Evolutionary conservation across 176 grass and related monocot genomes (phyloP), one percentile per base, ranked within the genome.

Genomic region (Oryza longistaminata): DNA sequence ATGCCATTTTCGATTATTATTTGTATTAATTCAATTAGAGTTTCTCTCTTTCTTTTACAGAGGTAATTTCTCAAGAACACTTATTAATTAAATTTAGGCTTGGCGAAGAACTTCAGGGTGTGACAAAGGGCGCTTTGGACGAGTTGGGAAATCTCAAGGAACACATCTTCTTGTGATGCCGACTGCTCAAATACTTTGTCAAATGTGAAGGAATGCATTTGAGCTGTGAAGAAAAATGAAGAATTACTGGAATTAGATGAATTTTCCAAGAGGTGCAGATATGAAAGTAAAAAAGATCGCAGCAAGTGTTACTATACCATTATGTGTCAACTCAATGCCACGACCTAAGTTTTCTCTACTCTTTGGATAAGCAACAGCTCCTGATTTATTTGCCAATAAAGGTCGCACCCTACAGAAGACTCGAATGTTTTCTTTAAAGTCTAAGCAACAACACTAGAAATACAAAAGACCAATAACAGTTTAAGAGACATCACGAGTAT

Each of bases 361-460:
- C 17, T 89, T 92, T 42, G 96, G 96, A 90, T 94, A 99, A 44
- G 86, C 89, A 35, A 96, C 81, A 31, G 86, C 83, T 81, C 76
- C 87, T 16, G 67, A 98, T 74, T 92, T 91, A 74, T 79, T 90
- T 12, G 69, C 7, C 31, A 91, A 33, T 40, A 91, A 66, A 39
- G 96, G 96, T 13, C 96, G 85, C 66, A 92, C 96, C 37, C 96
- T 87, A 31, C 96, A 99, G 45, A 99, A 99, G 2, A 99, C 96
- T 37, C 96, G 85, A 11, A 99, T 96, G 16, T 99, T 99, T 66
- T 93, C 96, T 72, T 99, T 99, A 25, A 99, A 43, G 14, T 60
- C 16, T 53, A 9, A 83, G 10, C 16, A 52, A 70, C 19, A 33
- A 15, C 9, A 87, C 39, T 34, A 62, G n/a, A 79, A 79, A 66